Percentiles rank a stretch among this genome's conserved stretches.
Conservation (phyloP, 495 filamentous ascomycete species). For the Hypomontagnella monticulosa region DNA sequence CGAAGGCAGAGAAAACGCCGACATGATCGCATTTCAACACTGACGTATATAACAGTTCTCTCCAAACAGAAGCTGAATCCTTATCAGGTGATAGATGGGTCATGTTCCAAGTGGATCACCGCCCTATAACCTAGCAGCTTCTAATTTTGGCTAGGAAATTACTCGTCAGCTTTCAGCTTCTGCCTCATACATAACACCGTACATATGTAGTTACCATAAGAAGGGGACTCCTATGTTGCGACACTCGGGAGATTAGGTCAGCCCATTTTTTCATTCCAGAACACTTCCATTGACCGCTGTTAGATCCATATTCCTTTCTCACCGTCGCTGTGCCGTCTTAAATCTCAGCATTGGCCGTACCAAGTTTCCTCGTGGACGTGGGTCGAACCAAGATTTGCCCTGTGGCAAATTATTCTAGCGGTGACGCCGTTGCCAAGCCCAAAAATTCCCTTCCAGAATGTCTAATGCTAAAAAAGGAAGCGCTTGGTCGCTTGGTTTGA, state of each 20-base stretch:
- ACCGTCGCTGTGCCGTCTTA: slow-evolving; percentile 5
- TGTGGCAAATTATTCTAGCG: slow-evolving; percentile 26
- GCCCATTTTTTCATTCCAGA: slow-evolving; percentile 9
- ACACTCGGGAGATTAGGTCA: slow-evolving; percentile 26
- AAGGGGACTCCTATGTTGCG: neutral
- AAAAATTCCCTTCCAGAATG: neutral
- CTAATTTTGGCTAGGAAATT: slow-evolving; percentile 16
- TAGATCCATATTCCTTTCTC: neutral
- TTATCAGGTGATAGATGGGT: neutral
- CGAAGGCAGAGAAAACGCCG: neutral
- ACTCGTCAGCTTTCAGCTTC: slow-evolving; percentile 15
- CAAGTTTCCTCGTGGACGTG: slow-evolving; percentile 6
- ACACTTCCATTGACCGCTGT: slow-evolving; percentile 24
- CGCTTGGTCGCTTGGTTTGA: slow-evolving; percentile 8
- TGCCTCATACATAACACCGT: slow-evolving; percentile 6
- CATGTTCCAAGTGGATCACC: slow-evolving; percentile 8
- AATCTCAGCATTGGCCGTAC: slow-evolving; percentile 4
- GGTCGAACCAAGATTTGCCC: slow-evolving; percentile 13
- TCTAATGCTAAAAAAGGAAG: slow-evolving; percentile 9
- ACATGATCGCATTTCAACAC: neutral
- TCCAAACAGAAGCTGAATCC: neutral
- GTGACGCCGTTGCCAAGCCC: slow-evolving; percentile 29
- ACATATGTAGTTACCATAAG: slow-evolving; percentile 5
- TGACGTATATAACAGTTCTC: neutral
- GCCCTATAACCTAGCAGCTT: slow-evolving; percentile 1